phyloP scores from a whole-genome alignment of 1,284 basidiomycete genomes.

The Cutaneotrichosporon daszewskae region DNA sequence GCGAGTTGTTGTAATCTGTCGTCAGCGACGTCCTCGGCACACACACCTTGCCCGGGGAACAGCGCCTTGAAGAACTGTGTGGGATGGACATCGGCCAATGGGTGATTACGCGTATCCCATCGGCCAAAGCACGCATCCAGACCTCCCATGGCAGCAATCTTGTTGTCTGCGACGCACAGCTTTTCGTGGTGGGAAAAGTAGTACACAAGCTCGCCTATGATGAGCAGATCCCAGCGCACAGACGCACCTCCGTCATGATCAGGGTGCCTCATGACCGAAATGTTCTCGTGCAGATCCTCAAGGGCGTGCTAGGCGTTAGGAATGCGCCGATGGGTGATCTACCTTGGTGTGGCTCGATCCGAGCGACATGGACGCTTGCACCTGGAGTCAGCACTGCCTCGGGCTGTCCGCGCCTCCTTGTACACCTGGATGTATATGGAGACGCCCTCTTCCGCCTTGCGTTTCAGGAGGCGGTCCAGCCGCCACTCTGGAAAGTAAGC shows the following conservation, averaged over 20 bases:
- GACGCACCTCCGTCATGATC: constrained; percentile 83
- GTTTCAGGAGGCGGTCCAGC: constrained; percentile 71
- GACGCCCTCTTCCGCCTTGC: constrained; percentile 85
- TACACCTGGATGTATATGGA: constrained; percentile 82
- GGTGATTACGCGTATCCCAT: constrained; percentile 78
- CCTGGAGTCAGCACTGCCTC: constrained; percentile 49
- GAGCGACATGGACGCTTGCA: constrained; percentile 84
- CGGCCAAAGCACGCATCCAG: constrained; percentile 79
- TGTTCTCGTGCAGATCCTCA: constrained; percentile 77
- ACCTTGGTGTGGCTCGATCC: constrained; percentile 79
- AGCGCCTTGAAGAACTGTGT: constrained; percentile 72
- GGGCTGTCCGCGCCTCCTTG: constrained; percentile 60
- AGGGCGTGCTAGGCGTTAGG: constrained; percentile 57
- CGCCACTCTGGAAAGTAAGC: constrained; percentile 76
- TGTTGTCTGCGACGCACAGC: constrained; percentile 92
- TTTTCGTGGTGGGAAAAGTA: constrained; percentile 51
- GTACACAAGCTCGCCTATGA: constrained; percentile 36
- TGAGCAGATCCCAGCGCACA: constrained; percentile 27
- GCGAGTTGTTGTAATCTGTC: constrained; percentile 75
- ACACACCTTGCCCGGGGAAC: constrained; percentile 70
- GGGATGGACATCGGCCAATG: constrained; percentile 82
- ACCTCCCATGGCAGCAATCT: constrained; percentile 97
- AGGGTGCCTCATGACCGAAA: constrained; percentile 78
- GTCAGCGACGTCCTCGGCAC: not conserved
- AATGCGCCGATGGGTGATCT: constrained; percentile 6